Percentiles rank a stretch among this genome's conserved stretches.
These are phyloP conservation scores for Chlorella sorokiniana DNA, from an alignment of 139 green algal genomes.

Conservation along the genomic window DNA sequence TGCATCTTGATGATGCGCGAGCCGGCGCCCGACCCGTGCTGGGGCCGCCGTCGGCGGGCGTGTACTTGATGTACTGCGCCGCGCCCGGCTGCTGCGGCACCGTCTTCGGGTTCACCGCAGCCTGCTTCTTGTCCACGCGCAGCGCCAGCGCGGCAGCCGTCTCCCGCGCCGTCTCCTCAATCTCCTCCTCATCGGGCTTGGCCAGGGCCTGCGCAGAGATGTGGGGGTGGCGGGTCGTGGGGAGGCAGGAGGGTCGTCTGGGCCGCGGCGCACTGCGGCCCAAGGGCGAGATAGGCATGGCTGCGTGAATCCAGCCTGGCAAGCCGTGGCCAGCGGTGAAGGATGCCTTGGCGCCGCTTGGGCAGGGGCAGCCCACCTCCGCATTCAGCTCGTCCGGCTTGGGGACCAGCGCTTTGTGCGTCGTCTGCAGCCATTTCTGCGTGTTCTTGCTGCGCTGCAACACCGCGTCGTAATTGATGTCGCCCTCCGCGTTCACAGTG, in stretches of 20 bases:
- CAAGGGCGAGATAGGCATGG: neutral
- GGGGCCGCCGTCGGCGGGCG: slow-evolving; percentile 73
- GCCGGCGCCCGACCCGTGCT: slow-evolving; percentile 67
- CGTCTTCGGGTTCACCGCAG: slow-evolving; percentile 77
- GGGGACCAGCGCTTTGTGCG: slow-evolving; percentile 86
- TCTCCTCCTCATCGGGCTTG: slow-evolving; percentile 84
- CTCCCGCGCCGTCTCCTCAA: slow-evolving; percentile 66
- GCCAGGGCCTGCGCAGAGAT: slow-evolving; percentile 49
- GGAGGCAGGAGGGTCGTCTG: neutral
- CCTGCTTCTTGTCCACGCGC: slow-evolving; percentile 81
- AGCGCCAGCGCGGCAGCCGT: slow-evolving; percentile 74
- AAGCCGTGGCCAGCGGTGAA: neutral
- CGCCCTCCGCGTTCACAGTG: slow-evolving; percentile 77
- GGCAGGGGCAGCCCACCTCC: slow-evolving; percentile 57
- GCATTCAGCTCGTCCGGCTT: slow-evolving; percentile 78
- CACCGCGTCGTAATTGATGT: slow-evolving; percentile 88
- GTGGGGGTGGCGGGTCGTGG: neutral
- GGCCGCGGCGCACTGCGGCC: too few relatives aligned
- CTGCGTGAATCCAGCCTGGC: neutral
- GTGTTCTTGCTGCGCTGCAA: slow-evolving; percentile 80
- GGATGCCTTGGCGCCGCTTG: too few relatives aligned
- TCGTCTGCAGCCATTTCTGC: slow-evolving; percentile 71
- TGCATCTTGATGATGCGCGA: slow-evolving; percentile 98
- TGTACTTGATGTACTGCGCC: slow-evolving; percentile 96
- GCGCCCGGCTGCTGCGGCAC: slow-evolving; percentile 74